Percentiles rank a stretch among this genome's conserved stretches.
Conservation (phyloP, 2,329 filamentous ascomycete genomes). For the Penicillium sp. region DNA sequence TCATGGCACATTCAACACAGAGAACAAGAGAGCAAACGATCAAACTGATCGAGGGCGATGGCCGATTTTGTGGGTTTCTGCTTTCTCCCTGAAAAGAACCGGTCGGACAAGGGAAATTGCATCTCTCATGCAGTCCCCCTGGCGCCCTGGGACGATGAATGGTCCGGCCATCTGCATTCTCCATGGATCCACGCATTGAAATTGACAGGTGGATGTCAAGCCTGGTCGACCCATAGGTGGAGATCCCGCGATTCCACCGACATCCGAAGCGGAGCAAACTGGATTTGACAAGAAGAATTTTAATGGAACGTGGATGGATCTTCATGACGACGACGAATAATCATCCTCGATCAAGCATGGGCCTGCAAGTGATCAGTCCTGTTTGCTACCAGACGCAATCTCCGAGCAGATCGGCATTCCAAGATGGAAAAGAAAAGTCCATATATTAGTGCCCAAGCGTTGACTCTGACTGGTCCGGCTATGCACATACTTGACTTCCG, state of each 20-base stretch:
- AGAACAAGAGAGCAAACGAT: no score
- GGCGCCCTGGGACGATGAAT: no score
- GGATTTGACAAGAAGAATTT: no score
- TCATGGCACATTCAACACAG: no score
- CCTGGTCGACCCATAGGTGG: not conserved
- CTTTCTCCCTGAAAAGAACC: conserved; percentile 1
- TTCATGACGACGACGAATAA: not conserved
- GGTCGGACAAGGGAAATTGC: not conserved
- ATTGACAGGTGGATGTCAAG: no score
- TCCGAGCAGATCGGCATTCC: conserved; percentile 6
- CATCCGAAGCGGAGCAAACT: no score
- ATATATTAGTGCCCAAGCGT: not conserved
- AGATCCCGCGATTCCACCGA: no score
- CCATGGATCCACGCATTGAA: no score
- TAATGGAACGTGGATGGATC: not conserved
- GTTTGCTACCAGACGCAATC: not conserved
- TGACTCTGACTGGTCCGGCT: conserved; percentile 9
- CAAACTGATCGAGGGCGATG: no score
- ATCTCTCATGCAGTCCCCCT: no score
- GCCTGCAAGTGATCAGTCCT: not conserved
- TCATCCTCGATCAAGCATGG: not conserved
- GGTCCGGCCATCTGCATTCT: no score
- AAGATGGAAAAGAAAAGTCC: not conserved
- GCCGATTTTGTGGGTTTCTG: not conserved
- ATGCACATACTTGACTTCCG: conserved; percentile 4